Percentiles rank a stretch among this genome's conserved stretches.
Conservation (phyloP, 2,329 filamentous ascomycete genomes). For the Penicillium griseofulvum region DNA sequence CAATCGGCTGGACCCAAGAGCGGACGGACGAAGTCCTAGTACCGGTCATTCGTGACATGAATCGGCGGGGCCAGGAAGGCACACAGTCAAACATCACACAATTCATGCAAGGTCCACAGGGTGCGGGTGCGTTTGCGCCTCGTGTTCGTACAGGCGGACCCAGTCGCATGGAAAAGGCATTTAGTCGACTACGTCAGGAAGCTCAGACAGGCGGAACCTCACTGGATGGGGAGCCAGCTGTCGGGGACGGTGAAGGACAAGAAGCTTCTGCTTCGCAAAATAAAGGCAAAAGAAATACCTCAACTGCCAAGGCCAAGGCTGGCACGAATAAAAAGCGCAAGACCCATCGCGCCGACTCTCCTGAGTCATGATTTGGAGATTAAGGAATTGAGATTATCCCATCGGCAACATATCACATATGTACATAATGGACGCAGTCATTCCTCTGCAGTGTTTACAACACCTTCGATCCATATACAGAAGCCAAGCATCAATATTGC, state of each 20-base stretch:
- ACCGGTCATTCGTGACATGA: conserved; percentile 94
- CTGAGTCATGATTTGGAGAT: background rate
- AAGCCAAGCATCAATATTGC: too few species aligned
- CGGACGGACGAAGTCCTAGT: conserved; percentile 93
- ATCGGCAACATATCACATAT: background rate
- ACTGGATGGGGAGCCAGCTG: background rate
- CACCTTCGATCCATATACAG: background rate
- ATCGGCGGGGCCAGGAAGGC: conserved; percentile 78
- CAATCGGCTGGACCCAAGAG: conserved; percentile 89
- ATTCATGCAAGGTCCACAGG: conserved; percentile 70
- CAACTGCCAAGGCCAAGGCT: conserved; percentile 17
- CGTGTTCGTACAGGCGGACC: conserved; percentile 60
- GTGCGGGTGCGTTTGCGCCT: conserved; percentile 66
- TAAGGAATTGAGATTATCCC: background rate
- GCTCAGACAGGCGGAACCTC: conserved; percentile 36
- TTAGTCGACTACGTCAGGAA: conserved; percentile 63
- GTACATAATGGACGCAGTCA: background rate
- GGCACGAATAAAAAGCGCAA: conserved; percentile 27
- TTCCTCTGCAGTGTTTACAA: background rate
- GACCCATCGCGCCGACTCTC: conserved; percentile 13
- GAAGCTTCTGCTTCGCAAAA: conserved; percentile 4
- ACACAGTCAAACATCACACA: conserved; percentile 96
- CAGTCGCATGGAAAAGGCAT: conserved; percentile 74
- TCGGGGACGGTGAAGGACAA: conserved; percentile 3
- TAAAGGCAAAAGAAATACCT: conserved; percentile 13